Evolutionary conservation across 2,329 filamentous ascomycete species (phyloP).

Genomic region (Lasiodiplodia gonubiensis): DNA sequence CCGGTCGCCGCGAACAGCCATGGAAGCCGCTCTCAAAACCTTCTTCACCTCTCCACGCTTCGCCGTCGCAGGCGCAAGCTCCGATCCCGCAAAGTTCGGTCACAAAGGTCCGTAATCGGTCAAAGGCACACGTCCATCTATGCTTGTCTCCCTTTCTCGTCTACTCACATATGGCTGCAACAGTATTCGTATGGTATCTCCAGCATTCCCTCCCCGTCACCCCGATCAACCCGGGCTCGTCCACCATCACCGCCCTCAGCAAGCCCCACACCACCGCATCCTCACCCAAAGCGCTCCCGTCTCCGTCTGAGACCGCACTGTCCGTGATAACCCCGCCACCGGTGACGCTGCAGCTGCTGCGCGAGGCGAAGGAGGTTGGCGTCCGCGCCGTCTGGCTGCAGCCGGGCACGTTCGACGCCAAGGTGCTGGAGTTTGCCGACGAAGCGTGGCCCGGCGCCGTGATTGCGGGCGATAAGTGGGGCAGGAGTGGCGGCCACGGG

Average conservation of each 20-base stretch:
- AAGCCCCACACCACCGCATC: conserved; percentile 68
- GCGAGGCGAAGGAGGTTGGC: conserved; percentile 76
- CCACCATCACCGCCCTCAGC: conserved; percentile 67
- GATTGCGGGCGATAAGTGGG: conserved; percentile 58
- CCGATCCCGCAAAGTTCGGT: conserved; percentile 83
- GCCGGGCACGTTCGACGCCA: conserved; percentile 83
- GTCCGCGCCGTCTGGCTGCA: conserved; percentile 85
- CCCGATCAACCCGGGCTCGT: conserved; percentile 78
- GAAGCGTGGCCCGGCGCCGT: conserved; percentile 71
- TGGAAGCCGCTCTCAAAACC: conserved; percentile 72
- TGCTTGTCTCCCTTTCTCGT: too few relatives aligned
- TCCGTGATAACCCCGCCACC: conserved; percentile 87
- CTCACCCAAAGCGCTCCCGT: conserved; percentile 67
- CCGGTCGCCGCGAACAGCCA: conserved; percentile 41
- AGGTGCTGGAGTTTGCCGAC: conserved; percentile 72
- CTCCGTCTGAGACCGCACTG: conserved; percentile 73
- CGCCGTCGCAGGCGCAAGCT: conserved; percentile 88
- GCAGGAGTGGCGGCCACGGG: conserved; percentile 36
- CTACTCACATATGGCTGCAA: not conserved
- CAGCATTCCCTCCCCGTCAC: conserved; percentile 75
- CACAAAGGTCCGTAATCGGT: conserved; percentile 71
- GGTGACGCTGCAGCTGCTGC: conserved; percentile 74
- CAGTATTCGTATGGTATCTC: conserved; percentile 92
- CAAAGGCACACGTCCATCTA: not conserved
- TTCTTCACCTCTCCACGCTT: conserved; percentile 84